Percentiles rank a stretch among this genome's conserved stretches.
phyloP scores from a whole-genome alignment of 345 rosid species.

The Salix suchowensis region DNA sequence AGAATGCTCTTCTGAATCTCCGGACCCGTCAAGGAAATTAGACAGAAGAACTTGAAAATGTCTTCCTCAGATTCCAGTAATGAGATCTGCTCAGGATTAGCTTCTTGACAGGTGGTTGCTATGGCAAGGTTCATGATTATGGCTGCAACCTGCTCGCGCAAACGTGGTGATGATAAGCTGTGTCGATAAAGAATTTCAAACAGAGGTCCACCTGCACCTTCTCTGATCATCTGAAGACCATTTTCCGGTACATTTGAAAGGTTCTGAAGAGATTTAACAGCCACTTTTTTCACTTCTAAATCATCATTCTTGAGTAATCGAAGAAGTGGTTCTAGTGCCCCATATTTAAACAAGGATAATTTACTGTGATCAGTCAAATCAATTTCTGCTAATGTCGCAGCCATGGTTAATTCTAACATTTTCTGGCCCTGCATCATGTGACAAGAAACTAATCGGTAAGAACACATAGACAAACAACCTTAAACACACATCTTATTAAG shows the following conservation, averaged over 20 bases:
- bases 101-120: conserved; percentile 13
- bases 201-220: conserved; percentile 22
- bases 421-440: conserved; percentile 17
- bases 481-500: background rate
- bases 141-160: conserved; percentile 25
- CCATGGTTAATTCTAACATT: conserved; percentile 15
- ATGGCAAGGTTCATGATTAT: conserved; percentile 26
- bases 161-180: conserved; percentile 21
- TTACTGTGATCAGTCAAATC: conserved; percentile 25
- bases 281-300: conserved; percentile 18
- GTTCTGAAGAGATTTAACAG: conserved; percentile 23
- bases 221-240: conserved; percentile 26
- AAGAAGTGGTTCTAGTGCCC: conserved; percentile 24
- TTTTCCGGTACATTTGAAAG: conserved; percentile 23
- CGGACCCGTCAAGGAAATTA: conserved; percentile 29
- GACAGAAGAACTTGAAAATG: conserved; percentile 20
- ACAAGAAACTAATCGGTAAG: background rate
- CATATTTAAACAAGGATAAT: conserved; percentile 22
- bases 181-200: conserved; percentile 30
- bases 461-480: background rate
- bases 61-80: conserved; percentile 27
- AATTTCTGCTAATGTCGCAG: conserved; percentile 22
- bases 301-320: conserved; percentile 17
- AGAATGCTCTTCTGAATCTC: conserved; percentile 25
- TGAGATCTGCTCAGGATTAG: conserved; percentile 16